Base-by-base conservation (phyloP, 345 rosid genomes). In the Combretum micranthum region DNA sequence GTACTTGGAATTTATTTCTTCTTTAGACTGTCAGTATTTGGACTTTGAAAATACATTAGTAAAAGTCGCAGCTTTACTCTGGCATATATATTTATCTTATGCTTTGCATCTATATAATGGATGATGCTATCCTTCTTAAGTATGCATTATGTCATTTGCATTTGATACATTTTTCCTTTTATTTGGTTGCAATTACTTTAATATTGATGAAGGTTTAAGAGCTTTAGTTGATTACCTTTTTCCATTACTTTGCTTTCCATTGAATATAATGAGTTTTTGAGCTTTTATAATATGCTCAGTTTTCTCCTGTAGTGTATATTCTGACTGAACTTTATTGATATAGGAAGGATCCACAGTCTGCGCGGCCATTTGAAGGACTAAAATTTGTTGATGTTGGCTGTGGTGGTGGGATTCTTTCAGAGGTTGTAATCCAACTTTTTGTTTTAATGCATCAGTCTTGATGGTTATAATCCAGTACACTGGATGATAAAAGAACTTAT, bases 401-500 rank as follows among this genome's bases (percentile, higher is more conserved):
- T 50, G 97, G 97, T 7, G 99, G 99, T 10, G 99, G 97, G 59
- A 78, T 93, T 58, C 96, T 93, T 54, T 85, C 96, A 3, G 99
- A 93, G 96, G 99, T 89, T 73, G 49, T 10, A 20, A 50, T 17
- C 37, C 44, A 9, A 2, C 43, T 50, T 13, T 20, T 37, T 20
- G 11, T 47, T 49, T 44, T 32, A 13, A 32, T 11, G 9, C 39
- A 32, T 32, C 9, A 7, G 9, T 32, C 10, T 32, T 32, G 39
- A 32, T 32, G 39, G 5, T 32, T 7, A 32, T 32, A 32, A 32
- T 32, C 39, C 39, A 7, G 7, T 32, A 4, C 9, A 32, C 9
- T 2, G 39, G 9, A 32, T 32, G 39, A 32, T 32, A 32, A 32
- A 0, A 32, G 39, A 32, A 32, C 39, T 7, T 32, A 25, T 25